Conservation (phyloP, 139 green algal species). For the Zygnema cylindricum region DNA sequence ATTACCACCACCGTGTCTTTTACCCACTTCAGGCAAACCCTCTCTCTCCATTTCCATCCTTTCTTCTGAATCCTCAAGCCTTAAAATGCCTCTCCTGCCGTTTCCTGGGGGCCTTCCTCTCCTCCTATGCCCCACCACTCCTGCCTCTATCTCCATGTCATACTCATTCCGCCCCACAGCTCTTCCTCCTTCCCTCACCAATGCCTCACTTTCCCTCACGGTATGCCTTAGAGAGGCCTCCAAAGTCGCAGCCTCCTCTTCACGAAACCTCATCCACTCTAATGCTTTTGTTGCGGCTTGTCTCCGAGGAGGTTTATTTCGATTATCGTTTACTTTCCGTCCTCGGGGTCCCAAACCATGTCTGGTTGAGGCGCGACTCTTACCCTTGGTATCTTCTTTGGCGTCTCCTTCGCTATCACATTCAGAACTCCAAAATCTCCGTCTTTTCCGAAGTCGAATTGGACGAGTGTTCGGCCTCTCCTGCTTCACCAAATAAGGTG, state of each 20-base stretch:
- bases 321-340: neutral
- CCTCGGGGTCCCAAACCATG: neutral
- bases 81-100: neutral
- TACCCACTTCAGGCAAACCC: too few relatives aligned
- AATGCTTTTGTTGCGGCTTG: conserved; percentile 4
- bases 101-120: neutral
- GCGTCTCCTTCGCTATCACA: neutral
- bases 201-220: too few relatives aligned
- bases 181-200: neutral
- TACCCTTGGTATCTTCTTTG: too few relatives aligned
- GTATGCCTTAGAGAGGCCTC: neutral
- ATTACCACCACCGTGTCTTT: too few relatives aligned
- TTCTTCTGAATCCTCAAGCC: neutral
- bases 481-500: neutral
- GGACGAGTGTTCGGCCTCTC: neutral
- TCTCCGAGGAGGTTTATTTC: neutral
- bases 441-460: neutral
- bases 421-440: neutral
- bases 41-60: neutral
- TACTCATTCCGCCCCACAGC: too few relatives aligned
- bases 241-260: neutral
- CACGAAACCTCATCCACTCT: neutral
- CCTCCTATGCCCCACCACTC: neutral
- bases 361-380: neutral
- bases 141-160: too few relatives aligned